These are phyloP conservation scores for Mortierella sp. DNA, from an alignment of 371 early-diverging fungal genomes.

Conservation along the genomic window DNA sequence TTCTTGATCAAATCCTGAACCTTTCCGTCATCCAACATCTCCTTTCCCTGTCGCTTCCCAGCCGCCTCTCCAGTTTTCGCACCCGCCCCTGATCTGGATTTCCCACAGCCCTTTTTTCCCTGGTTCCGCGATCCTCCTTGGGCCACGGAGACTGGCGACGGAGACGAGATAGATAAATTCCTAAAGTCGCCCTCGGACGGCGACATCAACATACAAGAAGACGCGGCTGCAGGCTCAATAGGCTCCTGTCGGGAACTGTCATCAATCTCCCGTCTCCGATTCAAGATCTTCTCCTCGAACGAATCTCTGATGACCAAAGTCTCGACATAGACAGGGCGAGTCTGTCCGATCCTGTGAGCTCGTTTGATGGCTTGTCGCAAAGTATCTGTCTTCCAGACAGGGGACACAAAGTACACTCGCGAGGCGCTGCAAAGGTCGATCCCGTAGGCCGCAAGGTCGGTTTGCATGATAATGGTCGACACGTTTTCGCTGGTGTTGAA, in stretches of 20 bases:
- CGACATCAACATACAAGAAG: not conserved
- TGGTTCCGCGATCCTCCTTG: not conserved
- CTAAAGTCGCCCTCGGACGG: not conserved
- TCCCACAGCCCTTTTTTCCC: not conserved
- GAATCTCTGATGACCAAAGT: conserved; percentile 78
- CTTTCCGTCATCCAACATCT: conserved; percentile 34
- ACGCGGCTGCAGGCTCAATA: not conserved
- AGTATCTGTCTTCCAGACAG: conserved; percentile 76
- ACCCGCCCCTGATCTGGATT: not conserved
- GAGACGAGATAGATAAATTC: not conserved
- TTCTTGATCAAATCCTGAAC: conserved; percentile 29
- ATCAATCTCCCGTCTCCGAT: conserved; percentile 59
- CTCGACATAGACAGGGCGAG: conserved; percentile 82
- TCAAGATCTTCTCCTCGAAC: conserved; percentile 77
- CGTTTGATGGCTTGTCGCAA: conserved; percentile 90
- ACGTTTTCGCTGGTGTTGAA: conserved; percentile 79
- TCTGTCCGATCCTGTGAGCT: conserved; percentile 92
- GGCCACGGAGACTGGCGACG: not conserved
- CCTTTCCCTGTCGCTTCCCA: not conserved
- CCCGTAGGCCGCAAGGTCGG: conserved; percentile 75
- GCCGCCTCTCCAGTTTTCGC: not conserved
- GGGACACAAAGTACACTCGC: conserved; percentile 80
- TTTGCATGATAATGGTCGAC: conserved; percentile 81
- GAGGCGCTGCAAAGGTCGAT: conserved; percentile 82
- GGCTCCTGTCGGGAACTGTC: not conserved